Percentiles rank a stretch among this genome's conserved stretches.
Conservation (phyloP, 768 basidiomycete genomes). For the Glaciozyma antarctica region DNA sequence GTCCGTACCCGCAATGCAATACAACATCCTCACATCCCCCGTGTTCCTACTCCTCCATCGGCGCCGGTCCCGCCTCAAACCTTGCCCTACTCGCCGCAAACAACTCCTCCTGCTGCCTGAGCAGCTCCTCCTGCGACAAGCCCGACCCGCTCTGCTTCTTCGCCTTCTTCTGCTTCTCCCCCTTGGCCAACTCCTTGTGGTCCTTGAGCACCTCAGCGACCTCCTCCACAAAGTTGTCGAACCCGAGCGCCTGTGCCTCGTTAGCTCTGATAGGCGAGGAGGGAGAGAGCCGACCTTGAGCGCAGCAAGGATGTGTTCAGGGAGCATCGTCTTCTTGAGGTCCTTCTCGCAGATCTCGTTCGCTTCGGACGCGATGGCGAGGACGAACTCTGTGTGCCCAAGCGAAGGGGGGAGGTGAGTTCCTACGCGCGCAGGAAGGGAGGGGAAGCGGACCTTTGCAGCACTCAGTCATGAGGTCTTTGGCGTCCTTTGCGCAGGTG, state of each 20-base stretch:
- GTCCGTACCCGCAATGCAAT: no score
- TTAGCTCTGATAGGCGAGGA: background rate
- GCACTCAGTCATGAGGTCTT: slow-evolving; percentile 93
- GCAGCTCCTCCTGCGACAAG: slow-evolving; percentile 79
- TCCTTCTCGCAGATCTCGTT: slow-evolving; percentile 98
- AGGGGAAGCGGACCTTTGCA: slow-evolving; percentile 70
- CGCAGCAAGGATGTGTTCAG: slow-evolving; percentile 88
- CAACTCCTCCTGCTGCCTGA: slow-evolving; percentile 75
- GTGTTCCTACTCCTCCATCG: no score
- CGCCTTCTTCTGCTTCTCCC: slow-evolving; percentile 84
- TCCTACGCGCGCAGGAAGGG: background rate
- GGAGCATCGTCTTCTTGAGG: slow-evolving; percentile 96
- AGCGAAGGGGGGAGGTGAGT: background rate
- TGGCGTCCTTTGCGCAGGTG: slow-evolving; percentile 86
- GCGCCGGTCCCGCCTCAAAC: slow-evolving; percentile 35
- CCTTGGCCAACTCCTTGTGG: slow-evolving; percentile 81
- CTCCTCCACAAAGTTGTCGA: slow-evolving; percentile 79
- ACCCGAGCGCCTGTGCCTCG: slow-evolving; percentile 67
- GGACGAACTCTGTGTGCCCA: slow-evolving; percentile 86
- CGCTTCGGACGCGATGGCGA: slow-evolving; percentile 91
- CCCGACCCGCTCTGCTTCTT: slow-evolving; percentile 75
- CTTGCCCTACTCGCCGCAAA: slow-evolving; percentile 73
- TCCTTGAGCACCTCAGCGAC: slow-evolving; percentile 89
- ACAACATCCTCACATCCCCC: no score
- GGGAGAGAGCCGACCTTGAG: slow-evolving; percentile 55